These are phyloP conservation scores for Acanthamoeba triangularis DNA, from an alignment of 208 protist genomes.

Conservation along the genomic window DNA sequence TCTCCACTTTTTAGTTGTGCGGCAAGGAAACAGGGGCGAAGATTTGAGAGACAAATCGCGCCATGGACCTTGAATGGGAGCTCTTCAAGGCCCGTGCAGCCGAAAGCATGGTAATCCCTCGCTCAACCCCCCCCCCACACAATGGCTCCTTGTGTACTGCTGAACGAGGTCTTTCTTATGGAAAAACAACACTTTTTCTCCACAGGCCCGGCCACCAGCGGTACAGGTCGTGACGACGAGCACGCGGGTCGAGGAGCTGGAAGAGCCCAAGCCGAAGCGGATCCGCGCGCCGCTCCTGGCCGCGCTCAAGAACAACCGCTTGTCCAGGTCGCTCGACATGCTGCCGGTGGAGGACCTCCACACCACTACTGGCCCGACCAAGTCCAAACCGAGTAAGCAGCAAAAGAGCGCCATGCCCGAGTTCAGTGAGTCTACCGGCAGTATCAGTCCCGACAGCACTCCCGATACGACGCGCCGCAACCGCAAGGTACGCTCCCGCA, in stretches of 20 bases:
- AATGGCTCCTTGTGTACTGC: background rate
- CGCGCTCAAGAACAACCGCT: conserved; percentile 1
- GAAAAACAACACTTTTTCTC: too few species aligned
- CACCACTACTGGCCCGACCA: background rate
- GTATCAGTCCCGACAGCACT: too few species aligned
- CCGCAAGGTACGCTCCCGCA: too few species aligned
- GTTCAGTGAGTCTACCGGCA: too few species aligned
- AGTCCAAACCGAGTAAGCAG: background rate
- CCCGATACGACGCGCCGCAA: too few species aligned
- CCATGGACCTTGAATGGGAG: background rate
- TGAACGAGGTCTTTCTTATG: background rate
- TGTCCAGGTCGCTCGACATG: conserved; percentile 18
- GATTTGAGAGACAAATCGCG: too few species aligned
- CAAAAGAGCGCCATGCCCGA: too few species aligned
- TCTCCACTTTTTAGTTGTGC: too few species aligned
- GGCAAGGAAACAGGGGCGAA: too few species aligned
- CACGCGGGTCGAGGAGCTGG: background rate
- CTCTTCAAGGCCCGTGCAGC: background rate
- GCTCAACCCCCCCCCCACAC: too few species aligned
- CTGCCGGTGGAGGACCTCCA: background rate
- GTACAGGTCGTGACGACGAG: background rate
- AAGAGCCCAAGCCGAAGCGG: background rate
- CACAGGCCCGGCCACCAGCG: too few species aligned
- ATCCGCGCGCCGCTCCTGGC: background rate
- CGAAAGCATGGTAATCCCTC: background rate